phyloP scores from a whole-genome alignment of 1,284 basidiomycete species.

The Golubevia pallescens region DNA sequence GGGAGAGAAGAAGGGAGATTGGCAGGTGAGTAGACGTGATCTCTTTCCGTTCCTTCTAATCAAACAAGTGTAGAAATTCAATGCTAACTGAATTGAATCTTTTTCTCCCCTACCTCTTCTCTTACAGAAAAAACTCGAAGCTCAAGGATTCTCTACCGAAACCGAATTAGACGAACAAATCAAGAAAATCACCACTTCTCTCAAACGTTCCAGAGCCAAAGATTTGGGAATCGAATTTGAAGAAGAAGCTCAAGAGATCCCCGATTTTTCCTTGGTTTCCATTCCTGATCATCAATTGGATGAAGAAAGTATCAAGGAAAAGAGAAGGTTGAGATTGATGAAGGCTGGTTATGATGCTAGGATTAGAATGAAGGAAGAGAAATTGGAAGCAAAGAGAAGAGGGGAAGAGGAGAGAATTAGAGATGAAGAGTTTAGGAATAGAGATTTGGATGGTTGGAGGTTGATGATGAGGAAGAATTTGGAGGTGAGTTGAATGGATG shows the following conservation, averaged over 20 bases:
- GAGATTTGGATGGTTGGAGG: conserved; percentile 5
- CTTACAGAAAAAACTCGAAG: conserved; percentile 58
- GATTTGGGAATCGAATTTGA: conserved; percentile 69
- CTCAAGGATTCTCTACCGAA: conserved; percentile 76
- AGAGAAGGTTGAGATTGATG: conserved; percentile 87
- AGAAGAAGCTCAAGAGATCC: conserved; percentile 69
- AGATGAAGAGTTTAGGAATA: conserved; percentile 10
- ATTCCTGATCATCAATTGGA: conserved; percentile 90
- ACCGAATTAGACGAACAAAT: conserved; percentile 74
- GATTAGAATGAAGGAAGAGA: conserved; percentile 82
- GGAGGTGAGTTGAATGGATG: conserved; percentile 66
- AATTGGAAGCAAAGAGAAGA: conserved; percentile 75
- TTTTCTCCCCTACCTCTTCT: too few relatives aligned
- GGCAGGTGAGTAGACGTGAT: too few relatives aligned
- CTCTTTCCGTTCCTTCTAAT: too few relatives aligned
- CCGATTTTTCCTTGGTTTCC: conserved; percentile 85
- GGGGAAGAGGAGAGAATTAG: conserved; percentile 9
- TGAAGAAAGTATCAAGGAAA: conserved; percentile 92
- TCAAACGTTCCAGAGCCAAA: conserved; percentile 76
- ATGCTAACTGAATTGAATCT: too few relatives aligned
- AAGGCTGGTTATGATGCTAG: conserved; percentile 96
- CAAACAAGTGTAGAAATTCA: too few relatives aligned
- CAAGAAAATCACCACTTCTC: conserved; percentile 76
- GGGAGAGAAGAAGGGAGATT: too few relatives aligned
- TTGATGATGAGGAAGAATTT: too few relatives aligned